Evolutionary conservation across 192 early-diverging fungal genomes (phyloP).

Genomic region (Mortierella alpina): DNA sequence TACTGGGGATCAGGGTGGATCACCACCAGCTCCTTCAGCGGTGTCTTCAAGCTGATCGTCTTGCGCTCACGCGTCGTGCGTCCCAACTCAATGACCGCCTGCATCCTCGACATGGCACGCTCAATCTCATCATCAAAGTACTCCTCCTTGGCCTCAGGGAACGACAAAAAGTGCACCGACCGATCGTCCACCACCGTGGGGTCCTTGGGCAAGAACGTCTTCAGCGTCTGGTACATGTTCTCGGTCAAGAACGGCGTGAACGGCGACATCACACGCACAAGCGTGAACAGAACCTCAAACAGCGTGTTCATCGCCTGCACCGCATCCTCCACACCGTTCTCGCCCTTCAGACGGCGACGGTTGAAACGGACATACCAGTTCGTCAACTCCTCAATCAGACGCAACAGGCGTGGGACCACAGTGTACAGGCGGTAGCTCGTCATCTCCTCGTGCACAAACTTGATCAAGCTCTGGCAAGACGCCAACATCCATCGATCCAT

Average conservation of each 20-base stretch:
- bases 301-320: conserved; percentile 90
- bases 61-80: conserved; percentile 91
- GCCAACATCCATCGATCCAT: conserved; percentile 99
- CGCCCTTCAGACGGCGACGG: conserved; percentile 96
- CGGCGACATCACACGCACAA: conserved; percentile 92
- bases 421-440: conserved; percentile 96
- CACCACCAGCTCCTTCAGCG: conserved; percentile 91
- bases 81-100: conserved; percentile 95
- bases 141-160: conserved; percentile 92
- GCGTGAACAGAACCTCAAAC: conserved; percentile 94
- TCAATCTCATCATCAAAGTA: conserved; percentile 98
- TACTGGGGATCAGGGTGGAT: conserved; percentile 90
- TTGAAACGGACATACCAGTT: conserved; percentile 99
- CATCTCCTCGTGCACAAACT: conserved; percentile 96
- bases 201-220: conserved; percentile 73
- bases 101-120: conserved; percentile 94
- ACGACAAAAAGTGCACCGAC: conserved; percentile 93
- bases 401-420: conserved; percentile 91
- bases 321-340: conserved; percentile 89
- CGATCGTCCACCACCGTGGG: conserved; percentile 75
- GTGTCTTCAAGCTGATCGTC: conserved; percentile 94
- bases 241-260: conserved; percentile 98
- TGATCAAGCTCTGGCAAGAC: conserved; percentile 91
- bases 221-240: conserved; percentile 96
- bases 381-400: conserved; percentile 92